Percentiles rank a stretch among this genome's conserved stretches.
Conservation (phyloP, 345 rosid genomes). For the Pugionium cornutum region DNA sequence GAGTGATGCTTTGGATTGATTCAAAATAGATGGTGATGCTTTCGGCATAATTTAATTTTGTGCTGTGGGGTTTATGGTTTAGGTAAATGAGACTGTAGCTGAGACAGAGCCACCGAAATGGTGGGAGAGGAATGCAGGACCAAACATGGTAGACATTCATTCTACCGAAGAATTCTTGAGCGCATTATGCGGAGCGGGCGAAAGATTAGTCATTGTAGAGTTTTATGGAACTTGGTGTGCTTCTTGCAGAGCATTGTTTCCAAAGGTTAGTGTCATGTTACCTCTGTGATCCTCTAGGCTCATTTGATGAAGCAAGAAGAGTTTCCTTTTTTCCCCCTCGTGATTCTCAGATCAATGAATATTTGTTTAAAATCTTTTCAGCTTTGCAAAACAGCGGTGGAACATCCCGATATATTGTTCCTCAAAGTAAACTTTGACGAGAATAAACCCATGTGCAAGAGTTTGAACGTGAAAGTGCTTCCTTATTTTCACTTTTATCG, state of each 20-base stretch:
- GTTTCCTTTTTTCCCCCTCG: no score
- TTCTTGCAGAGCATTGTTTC: slow-evolving; percentile 86
- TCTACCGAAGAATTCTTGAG: slow-evolving; percentile 74
- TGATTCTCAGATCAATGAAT: no score
- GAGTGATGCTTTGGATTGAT: slow-evolving; percentile 1
- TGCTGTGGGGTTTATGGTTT: slow-evolving; percentile 24
- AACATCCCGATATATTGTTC: slow-evolving; percentile 72
- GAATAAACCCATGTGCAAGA: slow-evolving; percentile 90
- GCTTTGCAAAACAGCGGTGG: slow-evolving; percentile 82
- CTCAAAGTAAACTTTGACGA: slow-evolving; percentile 89
- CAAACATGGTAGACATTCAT: slow-evolving; percentile 83
- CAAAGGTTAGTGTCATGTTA: slow-evolving; percentile 54
- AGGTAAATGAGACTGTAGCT: slow-evolving; percentile 43
- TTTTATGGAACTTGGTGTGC: slow-evolving; percentile 99
- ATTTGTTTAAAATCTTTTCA: slow-evolving; percentile 27
- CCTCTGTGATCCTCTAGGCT: no score
- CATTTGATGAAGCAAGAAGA: no score
- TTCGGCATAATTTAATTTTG: not conserved
- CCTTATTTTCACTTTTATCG: slow-evolving; percentile 92
- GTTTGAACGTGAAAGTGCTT: slow-evolving; percentile 82
- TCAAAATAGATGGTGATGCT: not conserved
- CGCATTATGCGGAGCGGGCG: slow-evolving; percentile 73
- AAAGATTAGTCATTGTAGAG: slow-evolving; percentile 83
- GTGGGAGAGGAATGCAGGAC: slow-evolving; percentile 91
- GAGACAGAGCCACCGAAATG: slow-evolving; percentile 83